Evolutionary conservation across 148 eudicot species (phyloP).

Genomic region (Fagopyrum homotropicum): DNA sequence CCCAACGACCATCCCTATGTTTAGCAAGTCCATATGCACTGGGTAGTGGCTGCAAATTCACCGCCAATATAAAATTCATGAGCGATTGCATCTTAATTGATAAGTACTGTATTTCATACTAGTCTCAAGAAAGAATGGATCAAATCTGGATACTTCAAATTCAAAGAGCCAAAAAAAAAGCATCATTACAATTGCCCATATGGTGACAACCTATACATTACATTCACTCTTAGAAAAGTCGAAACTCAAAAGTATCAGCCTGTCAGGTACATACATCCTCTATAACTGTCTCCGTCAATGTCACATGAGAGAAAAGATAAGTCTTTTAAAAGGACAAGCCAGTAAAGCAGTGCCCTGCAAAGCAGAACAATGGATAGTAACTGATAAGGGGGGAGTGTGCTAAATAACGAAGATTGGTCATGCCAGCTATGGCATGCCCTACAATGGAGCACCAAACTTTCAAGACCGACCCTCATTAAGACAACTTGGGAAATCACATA

Average conservation of each 20-base stretch:
- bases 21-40: constrained; percentile 99
- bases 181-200: background rate
- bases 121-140: background rate
- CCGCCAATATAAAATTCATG: background rate
- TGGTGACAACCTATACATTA: background rate
- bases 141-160: background rate
- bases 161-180: background rate
- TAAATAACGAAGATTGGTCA: background rate
- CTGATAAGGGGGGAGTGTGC: background rate
- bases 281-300: background rate
- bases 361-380: background rate
- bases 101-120: background rate
- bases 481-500: background rate
- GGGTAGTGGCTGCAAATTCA: constrained; percentile 59
- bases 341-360: background rate
- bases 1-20: constrained; percentile 99
- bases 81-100: background rate
- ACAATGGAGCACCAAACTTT: background rate
- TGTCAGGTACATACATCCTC: background rate
- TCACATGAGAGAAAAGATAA: background rate
- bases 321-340: background rate
- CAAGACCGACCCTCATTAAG: background rate
- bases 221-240: background rate
- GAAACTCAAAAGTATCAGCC: background rate
- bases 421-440: background rate